These are phyloP conservation scores for Guillardia theta DNA, from an alignment of 78 protist genomes.

Conservation along the genomic window DNA sequence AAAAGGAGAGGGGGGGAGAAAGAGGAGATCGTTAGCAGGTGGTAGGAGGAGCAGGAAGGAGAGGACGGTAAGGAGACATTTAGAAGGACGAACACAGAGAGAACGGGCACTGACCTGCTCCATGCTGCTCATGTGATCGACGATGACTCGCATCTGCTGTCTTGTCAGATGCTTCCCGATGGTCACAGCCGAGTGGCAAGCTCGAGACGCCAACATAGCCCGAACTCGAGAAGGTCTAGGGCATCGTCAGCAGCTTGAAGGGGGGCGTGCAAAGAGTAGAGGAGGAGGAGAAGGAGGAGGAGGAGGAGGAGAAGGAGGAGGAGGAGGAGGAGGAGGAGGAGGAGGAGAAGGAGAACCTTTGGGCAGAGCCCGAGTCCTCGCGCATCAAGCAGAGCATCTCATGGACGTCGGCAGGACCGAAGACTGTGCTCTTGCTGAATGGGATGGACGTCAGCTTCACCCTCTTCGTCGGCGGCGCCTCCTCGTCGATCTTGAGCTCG, in stretches of 20 bases:
- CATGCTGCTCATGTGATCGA: no score
- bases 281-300: background rate
- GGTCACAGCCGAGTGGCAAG: no score
- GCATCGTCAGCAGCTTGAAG: background rate
- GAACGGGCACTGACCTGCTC: no score
- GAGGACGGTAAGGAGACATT: no score
- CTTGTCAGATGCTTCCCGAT: no score
- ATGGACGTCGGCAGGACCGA: background rate
- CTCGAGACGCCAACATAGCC: constrained; percentile 86
- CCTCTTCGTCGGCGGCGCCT: constrained; percentile 57
- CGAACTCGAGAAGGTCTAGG: constrained; percentile 65
- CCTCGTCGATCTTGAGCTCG: background rate
- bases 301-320: background rate
- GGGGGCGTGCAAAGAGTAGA: background rate
- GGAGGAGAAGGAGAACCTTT: background rate
- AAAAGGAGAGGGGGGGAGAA: no score
- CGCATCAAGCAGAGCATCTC: background rate
- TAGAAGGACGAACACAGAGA: no score
- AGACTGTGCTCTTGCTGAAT: background rate
- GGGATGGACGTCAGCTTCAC: constrained; percentile 38
- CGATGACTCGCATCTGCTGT: no score
- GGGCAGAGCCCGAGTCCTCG: background rate
- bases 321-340: background rate
- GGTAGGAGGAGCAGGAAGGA: no score
- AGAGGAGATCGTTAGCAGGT: no score